Base-by-base conservation (phyloP, 148 eudicot species). In the Fagopyrum tataricum region DNA sequence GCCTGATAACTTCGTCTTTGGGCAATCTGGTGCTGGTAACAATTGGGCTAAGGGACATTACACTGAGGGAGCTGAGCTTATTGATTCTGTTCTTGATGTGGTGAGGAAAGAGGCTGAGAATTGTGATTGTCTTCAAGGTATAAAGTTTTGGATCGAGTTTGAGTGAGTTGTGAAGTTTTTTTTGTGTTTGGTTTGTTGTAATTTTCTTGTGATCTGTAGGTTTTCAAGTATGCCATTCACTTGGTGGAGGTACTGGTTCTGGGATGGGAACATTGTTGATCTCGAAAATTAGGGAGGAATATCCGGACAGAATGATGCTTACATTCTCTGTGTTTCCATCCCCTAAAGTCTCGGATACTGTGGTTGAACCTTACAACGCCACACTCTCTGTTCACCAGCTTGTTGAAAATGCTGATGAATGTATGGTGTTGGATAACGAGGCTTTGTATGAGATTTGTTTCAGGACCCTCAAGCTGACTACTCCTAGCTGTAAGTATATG, bases 81-180 rank as follows among this genome's bases (percentile, higher is more conserved):
- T 82, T 52, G 84, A 81, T 73, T 78, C 84, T 0, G 81, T 81
- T 52, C 84, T 81, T 21, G 84, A 81, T 40, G 84, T 81, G 49
- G 84, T 81, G n/a, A 78, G 81, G 55, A 81, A 78, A 58, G 84
- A 81, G 64, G 79, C 84, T 46, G 84, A 82, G 73, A 82, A 82
- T 18, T 82, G 84, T 46, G 84, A 81, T 74, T 81, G 84, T 58
- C 81, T 81, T 26, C 84, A 81, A 78, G 84, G 84, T 81, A 75
- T 37, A 23, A 2, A 39, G n/a, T n/a, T 21, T 53, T 72, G 47
- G 42, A 31, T 69, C 23, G 10, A 5, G 24, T 61, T 13, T 3
- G 62, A 48, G 41, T 42, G 41, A 70, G 62, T 8, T 44, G n/a
- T 66, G 13, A 2, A 26, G 51, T 62, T 17, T 44, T 62, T 17